Base-by-base conservation (phyloP, 306 rosid genomes). In the Carpinus fangiana region DNA sequence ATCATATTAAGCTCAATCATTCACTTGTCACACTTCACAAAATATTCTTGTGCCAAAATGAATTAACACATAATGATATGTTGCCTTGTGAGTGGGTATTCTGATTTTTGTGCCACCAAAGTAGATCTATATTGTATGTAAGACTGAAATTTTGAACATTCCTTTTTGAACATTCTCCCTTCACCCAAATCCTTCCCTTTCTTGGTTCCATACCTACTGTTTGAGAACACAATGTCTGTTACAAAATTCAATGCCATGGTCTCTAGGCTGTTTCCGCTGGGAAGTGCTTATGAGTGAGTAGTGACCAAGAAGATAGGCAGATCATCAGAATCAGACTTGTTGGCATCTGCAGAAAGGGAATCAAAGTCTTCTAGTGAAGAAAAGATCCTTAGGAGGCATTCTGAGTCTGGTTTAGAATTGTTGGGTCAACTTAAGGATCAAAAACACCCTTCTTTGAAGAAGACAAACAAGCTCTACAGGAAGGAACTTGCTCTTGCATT, bases 221-320 rank as follows among this genome's bases (percentile, higher is more conserved):
- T 96, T 47, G 99, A 96, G 93, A 96, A 96, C 96, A 96, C 99
- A 45, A 93, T 96, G 99, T 96, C 99, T 0, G 99, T 96, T 16
- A 96, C 99, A 78, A 96, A 96, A 81, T 96, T 96, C 99, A 91
- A 96, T 45, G 99, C 99, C 83, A 96, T 96, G 99, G 77, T 96
- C 72, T 96, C 99, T 0, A 98, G 99, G 16, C 83, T 96, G 17
- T 96, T 96, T 79, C 99, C 91, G 80, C 88, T 96, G 9, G 99
- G 98, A 77, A 96, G 99, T 73, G 89, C 99, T 46, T 93, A 96
- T 79, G 99, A 96, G 78, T 96, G 99, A 98, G 93, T 96, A 14
- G 98, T 93, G 79, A 96, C 99, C 7, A 96, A 96, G 90, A 96
- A 96, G 84, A 93, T 98, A 4, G 99, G 99, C 3, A 87, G 99